Conservation (phyloP, 164 flowering plant genomes). For the Magnolia changhungtana region DNA sequence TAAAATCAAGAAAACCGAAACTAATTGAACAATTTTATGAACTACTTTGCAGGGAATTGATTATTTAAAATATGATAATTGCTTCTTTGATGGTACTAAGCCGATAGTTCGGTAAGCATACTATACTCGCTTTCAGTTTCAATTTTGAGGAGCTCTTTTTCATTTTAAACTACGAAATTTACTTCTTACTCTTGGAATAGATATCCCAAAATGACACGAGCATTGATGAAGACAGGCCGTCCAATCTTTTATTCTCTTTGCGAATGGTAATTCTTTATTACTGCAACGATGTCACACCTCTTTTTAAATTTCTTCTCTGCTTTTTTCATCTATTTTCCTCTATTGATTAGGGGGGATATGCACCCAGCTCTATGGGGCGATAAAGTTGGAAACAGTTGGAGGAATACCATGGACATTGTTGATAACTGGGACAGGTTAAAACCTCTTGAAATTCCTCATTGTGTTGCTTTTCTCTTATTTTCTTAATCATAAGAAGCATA, state of each 20-base stretch:
- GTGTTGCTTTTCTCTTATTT: background rate
- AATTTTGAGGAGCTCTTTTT: background rate
- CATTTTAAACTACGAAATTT: too few species aligned
- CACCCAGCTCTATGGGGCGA: constrained; percentile 68
- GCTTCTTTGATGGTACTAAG: constrained; percentile 29
- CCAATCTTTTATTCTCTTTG: constrained; percentile 64
- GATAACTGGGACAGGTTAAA: constrained; percentile 54
- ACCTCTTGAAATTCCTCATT: too few species aligned
- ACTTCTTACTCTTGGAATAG: constrained; percentile 18
- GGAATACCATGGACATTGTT: constrained; percentile 60
- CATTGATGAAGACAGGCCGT: constrained; percentile 54
- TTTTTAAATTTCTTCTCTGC: too few species aligned
- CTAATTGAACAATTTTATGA: background rate
- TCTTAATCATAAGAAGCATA: background rate
- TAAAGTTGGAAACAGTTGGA: constrained; percentile 66
- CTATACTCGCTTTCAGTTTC: too few species aligned
- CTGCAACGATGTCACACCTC: background rate
- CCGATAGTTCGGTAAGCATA: constrained; percentile 33
- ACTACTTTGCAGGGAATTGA: constrained; percentile 40
- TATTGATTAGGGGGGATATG: constrained; percentile 47
- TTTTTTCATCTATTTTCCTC: background rate
- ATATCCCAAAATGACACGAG: constrained; percentile 57
- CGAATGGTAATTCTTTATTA: constrained; percentile 45
- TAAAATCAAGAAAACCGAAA: too few species aligned
- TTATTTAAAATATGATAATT: constrained; percentile 61